A percentile compares a stretch with the other conserved stretches of the same genome.
Conservation (phyloP, 2,329 filamentous ascomycete genomes). For the Metarhizium robertsii region DNA sequence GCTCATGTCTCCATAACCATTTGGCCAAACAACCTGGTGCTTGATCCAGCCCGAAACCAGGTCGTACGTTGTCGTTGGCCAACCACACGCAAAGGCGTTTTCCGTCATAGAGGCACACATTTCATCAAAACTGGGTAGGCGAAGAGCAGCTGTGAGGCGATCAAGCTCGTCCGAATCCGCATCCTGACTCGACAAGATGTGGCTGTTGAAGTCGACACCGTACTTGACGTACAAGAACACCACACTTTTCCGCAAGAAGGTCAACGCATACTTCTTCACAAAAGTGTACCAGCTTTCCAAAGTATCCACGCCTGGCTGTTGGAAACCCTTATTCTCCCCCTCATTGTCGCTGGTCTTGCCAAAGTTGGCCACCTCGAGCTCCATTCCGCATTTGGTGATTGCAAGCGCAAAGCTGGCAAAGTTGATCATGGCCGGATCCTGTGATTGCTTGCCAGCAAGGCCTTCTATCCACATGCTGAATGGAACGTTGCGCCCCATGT, state of each 20-base stretch:
- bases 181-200: constrained; percentile 52
- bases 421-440: constrained; percentile 39
- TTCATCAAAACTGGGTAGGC: constrained; percentile 69
- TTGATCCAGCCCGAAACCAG: constrained; percentile 64
- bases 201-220: constrained; percentile 76
- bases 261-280: constrained; percentile 75
- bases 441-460: constrained; percentile 31
- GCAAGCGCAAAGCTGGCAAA: constrained; percentile 47
- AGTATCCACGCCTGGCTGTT: constrained; percentile 44
- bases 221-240: constrained; percentile 82
- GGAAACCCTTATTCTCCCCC: constrained; percentile 39
- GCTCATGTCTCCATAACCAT: constrained; percentile 20
- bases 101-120: constrained; percentile 56
- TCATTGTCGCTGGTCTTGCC: constrained; percentile 14
- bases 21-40: constrained; percentile 42
- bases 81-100: constrained; percentile 33
- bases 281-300: constrained; percentile 48
- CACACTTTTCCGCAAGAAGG: constrained; percentile 76
- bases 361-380: constrained; percentile 25
- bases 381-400: constrained; percentile 36
- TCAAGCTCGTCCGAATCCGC: constrained; percentile 69
- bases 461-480: constrained; percentile 37
- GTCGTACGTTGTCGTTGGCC: constrained; percentile 34
- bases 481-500: constrained; percentile 47
- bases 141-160: constrained; percentile 66